Evolutionary conservation across 176 grass and related monocot species (phyloP).

Genomic region (Triticum aestivum): DNA sequence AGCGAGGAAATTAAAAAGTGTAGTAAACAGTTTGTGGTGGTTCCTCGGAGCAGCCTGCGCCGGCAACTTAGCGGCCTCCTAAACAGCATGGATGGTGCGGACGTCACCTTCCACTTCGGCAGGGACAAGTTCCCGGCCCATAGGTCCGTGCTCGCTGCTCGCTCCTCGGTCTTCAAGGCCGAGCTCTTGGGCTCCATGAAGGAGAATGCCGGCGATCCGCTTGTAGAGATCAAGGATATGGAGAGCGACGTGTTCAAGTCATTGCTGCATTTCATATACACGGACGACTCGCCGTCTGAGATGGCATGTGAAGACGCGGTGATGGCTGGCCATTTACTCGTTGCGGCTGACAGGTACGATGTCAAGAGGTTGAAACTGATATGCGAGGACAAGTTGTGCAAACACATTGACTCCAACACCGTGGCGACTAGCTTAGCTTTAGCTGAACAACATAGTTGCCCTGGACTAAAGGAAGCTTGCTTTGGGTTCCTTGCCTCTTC

Average conservation of each 20-base stretch:
- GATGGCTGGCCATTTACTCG: neutral
- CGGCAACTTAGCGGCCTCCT: neutral
- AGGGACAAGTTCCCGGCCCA: neutral
- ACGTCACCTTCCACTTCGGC: neutral
- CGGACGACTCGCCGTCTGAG: neutral
- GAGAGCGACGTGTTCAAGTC: neutral
- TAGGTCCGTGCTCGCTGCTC: neutral
- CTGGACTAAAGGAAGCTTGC: neutral
- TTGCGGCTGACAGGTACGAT: neutral
- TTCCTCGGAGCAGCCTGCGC: neutral
- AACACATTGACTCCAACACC: neutral
- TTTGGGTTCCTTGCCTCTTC: neutral
- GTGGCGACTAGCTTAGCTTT: neutral
- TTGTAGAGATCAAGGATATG: neutral
- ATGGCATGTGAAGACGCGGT: neutral
- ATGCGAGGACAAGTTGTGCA: neutral
- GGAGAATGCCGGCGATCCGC: neutral
- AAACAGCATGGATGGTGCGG: neutral
- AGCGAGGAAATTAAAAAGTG: neutral
- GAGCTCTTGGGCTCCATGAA: neutral
- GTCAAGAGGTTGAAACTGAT: neutral
- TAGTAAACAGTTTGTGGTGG: neutral
- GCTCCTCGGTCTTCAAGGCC: neutral
- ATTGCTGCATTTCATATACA: neutral
- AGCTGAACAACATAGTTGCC: neutral